phyloP scores from a whole-genome alignment of 371 early-diverging fungal genomes.

The Actinomortierella ambigua region DNA sequence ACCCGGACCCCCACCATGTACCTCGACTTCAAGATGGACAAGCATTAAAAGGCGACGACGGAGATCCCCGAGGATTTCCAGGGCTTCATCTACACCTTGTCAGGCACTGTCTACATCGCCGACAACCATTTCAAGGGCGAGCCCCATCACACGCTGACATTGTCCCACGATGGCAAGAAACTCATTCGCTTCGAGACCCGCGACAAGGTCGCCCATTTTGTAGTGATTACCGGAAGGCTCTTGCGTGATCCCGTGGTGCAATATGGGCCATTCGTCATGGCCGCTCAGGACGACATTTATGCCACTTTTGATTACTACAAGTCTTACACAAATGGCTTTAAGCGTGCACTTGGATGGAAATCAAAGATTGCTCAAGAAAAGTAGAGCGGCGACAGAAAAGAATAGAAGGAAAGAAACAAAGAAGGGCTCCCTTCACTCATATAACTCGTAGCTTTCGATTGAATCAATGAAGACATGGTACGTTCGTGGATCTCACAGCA shows the following conservation, averaged over 20 bases:
- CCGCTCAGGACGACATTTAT: constrained; percentile 55
- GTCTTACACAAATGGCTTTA: constrained; percentile 57
- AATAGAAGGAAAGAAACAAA: not conserved
- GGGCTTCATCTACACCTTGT: constrained; percentile 66
- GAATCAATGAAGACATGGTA: no score
- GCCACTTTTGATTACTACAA: constrained; percentile 60
- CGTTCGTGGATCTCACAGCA: no score
- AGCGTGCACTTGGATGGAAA: constrained; percentile 52
- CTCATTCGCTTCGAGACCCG: constrained; percentile 46
- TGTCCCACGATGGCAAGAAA: constrained; percentile 49
- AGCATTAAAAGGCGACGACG: constrained; percentile 52
- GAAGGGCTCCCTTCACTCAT: not conserved
- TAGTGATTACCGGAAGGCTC: constrained; percentile 59
- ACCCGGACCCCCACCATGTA: constrained; percentile 74
- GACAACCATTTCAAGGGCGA: constrained; percentile 48
- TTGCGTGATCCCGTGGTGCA: constrained; percentile 61
- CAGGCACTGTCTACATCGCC: constrained; percentile 57
- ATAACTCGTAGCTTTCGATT: not conserved
- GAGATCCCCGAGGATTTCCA: constrained; percentile 58
- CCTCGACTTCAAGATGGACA: constrained; percentile 62
- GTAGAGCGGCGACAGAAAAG: constrained; percentile 2
- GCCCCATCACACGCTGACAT: constrained; percentile 56
- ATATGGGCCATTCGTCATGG: constrained; percentile 71
- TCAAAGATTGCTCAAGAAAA: not conserved
- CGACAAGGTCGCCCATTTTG: constrained; percentile 57